Evolutionary conservation across 148 eudicot genomes (phyloP), one percentile per base, ranked within the genome.

Genomic region (Heliosperma pusillum): DNA sequence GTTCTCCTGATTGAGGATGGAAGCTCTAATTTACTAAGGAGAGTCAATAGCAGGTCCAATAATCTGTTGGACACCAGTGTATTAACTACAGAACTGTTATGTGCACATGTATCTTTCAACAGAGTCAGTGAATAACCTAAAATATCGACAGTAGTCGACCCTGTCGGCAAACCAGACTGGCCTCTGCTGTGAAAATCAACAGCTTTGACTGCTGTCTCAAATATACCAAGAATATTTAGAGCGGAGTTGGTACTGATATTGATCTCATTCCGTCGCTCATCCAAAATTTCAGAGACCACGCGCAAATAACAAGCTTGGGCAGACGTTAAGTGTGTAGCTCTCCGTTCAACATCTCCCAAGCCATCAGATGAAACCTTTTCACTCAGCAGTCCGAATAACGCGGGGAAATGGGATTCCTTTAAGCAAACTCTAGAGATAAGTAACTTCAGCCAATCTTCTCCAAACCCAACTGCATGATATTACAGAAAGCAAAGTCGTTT

Each of bases 381-480:
- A 52, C 69, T 76, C 68, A 87, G 57, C 69, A 75, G 68, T 20
- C 70, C 55, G 80, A 87, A 91, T 74, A 89, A 30, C 26, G 58
- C 76, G 16, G 78, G 70, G 59, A 88, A 88, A 62, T 82, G 79
- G 64, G 84, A 74, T 44, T 84, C 84, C 65, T 87, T 90, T 13
- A 89, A 59, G 83, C 94, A 89, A 71, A 88, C 78, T 74, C 79
- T 87, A 47, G 94, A 87, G 27, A 91, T 84, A 71, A 89, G 87
- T 82, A 89, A 72, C 78, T 87, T 88, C 64, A 86, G 59, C 97
- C 94, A 93, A 78, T 88, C 89, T 82, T 93, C 92, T n/a, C 84
- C 89, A 76, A 75, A 82, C 24, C 92, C 89, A 82, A 74, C 94
- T 91, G 6, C 40, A 33, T 33, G 84, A 47, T 40, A 56, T 2